phyloP scores from a whole-genome alignment of 169 alveolate genomes.

The Eimeria zaria region DNA sequence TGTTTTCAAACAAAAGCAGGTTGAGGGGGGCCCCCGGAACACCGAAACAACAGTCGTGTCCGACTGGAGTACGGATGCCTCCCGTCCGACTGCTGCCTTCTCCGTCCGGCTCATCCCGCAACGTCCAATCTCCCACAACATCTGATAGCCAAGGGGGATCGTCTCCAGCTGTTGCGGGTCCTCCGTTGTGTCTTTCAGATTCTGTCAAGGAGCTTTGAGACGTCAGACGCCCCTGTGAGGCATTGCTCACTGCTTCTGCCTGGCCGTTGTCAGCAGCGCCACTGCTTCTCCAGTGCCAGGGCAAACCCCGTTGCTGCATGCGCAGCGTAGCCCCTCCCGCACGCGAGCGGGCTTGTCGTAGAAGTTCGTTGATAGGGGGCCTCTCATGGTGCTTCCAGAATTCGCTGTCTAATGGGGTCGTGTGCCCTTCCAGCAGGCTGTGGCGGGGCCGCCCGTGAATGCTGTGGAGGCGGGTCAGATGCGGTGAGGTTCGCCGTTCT shows the following conservation, averaged over 20 bases:
- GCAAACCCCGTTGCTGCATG: conserved; percentile 27
- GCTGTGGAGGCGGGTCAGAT: neutral
- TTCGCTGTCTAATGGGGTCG: neutral
- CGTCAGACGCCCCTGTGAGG: conserved; percentile 3
- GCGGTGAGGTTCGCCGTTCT: neutral
- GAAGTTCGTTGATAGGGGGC: neutral
- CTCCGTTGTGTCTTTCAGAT: neutral
- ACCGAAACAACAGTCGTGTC: conserved; percentile 70
- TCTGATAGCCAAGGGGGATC: conserved; percentile 33
- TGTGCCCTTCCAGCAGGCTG: neutral
- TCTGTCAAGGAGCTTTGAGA: conserved; percentile 23
- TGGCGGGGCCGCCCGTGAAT: conserved; percentile 49
- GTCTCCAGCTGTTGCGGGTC: neutral
- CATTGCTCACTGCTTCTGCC: neutral
- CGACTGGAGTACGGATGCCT: neutral
- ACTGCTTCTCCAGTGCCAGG: conserved; percentile 30
- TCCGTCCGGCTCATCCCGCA: conserved; percentile 48
- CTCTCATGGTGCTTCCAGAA: conserved; percentile 45
- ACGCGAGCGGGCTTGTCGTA: conserved; percentile 13
- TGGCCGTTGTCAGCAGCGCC: conserved; percentile 38
- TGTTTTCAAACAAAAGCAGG: conserved; percentile 55
- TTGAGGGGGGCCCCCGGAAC: conserved; percentile 56
- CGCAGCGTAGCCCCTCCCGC: conserved; percentile 15
- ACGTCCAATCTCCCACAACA: conserved; percentile 60
- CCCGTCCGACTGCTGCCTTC: neutral